Evolutionary conservation across 768 basidiomycete genomes (phyloP), one percentile per base, ranked within the genome.

Genomic region (Heimioporus sp.): DNA sequence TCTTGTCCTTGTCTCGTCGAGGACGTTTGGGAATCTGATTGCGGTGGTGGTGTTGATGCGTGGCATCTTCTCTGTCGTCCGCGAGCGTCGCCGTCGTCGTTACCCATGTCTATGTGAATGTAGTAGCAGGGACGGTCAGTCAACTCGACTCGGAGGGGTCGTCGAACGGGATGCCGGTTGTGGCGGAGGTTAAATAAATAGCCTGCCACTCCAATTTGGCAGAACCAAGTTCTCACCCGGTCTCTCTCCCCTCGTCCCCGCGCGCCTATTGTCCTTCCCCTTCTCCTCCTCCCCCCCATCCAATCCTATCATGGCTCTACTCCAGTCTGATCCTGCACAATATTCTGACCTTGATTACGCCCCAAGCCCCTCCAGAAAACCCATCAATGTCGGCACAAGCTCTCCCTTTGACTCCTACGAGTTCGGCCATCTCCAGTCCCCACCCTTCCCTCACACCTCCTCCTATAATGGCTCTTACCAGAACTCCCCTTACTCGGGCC

Each of bases 381-480:
- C 64, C 2, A 42, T 59, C 31, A 60, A 62, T 34, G 24, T 68
- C 49, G 50, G 54, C 0, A 39, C 63, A 2, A 52, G 15, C 39
- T 58, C 68, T 16, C 66, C 64, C 12, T 75, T 77, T 57, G 76
- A 79, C 58, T 42, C 71, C 5, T 77, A 71, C 56, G 76, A 74
- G 46, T 72, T 69, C 60, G 53, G 57, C 39, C 69, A 66, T 59
- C 65, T 51, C 44, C 67, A 67, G 60, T 69, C 65, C 41, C 65
- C 75, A 5, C 70, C 72, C n/a, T 78, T 75, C 55, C 75, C 78
- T 20, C 73, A 74, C 61, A 78, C 80, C 0, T 79, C 82, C 9
- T 81, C 80, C 20, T 81, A 82, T 72, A 79, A 80, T 65, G 80
- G 80, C 49, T 86, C 85, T 6, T 85, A 85, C 73, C 79, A 83